These are phyloP conservation scores for Boletus bicolor DNA, from an alignment of 768 basidiomycete species.

Conservation along the genomic window DNA sequence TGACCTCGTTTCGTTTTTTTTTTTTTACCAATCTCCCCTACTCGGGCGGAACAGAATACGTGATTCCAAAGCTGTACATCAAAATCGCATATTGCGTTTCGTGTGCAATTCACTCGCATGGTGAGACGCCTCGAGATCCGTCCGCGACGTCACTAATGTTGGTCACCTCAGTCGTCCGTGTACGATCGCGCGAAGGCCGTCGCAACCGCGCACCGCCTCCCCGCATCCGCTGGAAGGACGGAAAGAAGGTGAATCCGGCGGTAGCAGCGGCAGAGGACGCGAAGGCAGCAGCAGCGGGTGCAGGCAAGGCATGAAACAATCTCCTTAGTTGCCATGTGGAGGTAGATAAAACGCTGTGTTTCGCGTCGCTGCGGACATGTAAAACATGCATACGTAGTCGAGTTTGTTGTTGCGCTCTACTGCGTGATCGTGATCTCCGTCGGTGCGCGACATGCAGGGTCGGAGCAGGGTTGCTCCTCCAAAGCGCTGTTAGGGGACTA, in stretches of 20 bases:
- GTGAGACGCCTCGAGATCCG: constrained; percentile 40
- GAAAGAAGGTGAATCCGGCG: constrained; percentile 94
- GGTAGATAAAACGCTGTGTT: constrained; percentile 6
- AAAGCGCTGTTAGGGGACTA: neutral
- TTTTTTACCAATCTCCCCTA: too few relatives aligned
- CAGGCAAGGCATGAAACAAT: constrained; percentile 47
- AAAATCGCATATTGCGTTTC: constrained; percentile 99
- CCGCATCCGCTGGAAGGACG: constrained; percentile 92
- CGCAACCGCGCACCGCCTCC: constrained; percentile 98
- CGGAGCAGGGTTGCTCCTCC: neutral
- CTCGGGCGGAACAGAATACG: constrained; percentile 63
- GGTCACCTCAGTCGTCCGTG: constrained; percentile 77
- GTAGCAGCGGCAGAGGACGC: constrained; percentile 91
- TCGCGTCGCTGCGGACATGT: neutral
- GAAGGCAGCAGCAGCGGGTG: constrained; percentile 50
- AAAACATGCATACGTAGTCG: neutral
- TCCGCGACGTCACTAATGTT: neutral
- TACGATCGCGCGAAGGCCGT: constrained; percentile 92
- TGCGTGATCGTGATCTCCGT: neutral
- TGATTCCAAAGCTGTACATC: constrained; percentile 95
- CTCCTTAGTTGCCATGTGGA: neutral
- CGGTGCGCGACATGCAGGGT: neutral
- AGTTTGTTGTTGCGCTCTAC: neutral
- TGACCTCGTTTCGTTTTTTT: too few relatives aligned
- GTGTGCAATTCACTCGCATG: constrained; percentile 98